Base-by-base conservation (phyloP, 164 flowering plant genomes). In the Umbellularia californica region DNA sequence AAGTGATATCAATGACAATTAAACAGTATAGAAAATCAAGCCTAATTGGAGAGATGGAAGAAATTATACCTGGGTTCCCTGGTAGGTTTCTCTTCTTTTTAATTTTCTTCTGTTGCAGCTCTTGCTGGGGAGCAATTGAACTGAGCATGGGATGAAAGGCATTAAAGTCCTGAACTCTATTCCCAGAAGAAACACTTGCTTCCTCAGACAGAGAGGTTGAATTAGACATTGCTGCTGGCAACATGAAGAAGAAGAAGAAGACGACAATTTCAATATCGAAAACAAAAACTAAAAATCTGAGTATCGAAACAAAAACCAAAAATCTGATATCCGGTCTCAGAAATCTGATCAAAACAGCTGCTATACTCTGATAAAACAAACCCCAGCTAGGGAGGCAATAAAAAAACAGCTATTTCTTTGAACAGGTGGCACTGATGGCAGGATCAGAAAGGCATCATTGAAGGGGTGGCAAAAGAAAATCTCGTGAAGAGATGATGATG, bases 81-180 rank as follows among this genome's bases (percentile, higher is more conserved):
- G 97, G 97, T 50, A 87, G 90, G 78, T 82, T 92, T 82, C 97
- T 85, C 82, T 91, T 94, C 85, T 86, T 94, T 81, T 88, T 91
- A 83, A 78, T 77, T 72, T 87, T 88, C 73, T 88, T 87, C 27
- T 80, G 88, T 72, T 88, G 87, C 33, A 79, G 88, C 20, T 71
- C 79, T 23, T 78, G 76, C 17, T 77, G 72, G 24, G 69, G 71
- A 80, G 82, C 72, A 30, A 80, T 58, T 68, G 82, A 50, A 25
- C 87, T 72, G 70, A 81, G 70, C 23, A 83, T 60, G 58, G 80
- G 77, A 75, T 77, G 88, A 60, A 84, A 75, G 80, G 79, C 60
- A 76, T 72, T 81, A 23, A 88, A 82, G 73, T 83, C 90, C 10
- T 84, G 90, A 74, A 76, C 74, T 74, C 83, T 82, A 30, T 83